These are phyloP conservation scores for Eucalyptus pauciflora DNA, from an alignment of 345 rosid genomes.

Conservation along the genomic window DNA sequence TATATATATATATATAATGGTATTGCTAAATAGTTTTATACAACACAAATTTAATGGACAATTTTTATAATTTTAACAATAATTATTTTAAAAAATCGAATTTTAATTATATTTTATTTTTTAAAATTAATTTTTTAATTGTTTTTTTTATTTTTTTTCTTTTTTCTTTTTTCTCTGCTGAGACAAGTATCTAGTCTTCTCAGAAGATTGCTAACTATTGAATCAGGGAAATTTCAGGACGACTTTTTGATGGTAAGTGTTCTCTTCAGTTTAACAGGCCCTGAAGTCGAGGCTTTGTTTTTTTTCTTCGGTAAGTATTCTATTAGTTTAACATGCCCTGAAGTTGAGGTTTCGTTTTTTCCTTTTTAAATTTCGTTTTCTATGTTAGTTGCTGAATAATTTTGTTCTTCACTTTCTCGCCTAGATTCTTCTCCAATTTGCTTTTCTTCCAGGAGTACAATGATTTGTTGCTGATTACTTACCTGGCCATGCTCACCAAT, in stretches of 20 bases:
- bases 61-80: no score
- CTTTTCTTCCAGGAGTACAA: slow-evolving; percentile 55
- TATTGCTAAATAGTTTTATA: no score
- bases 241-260: slow-evolving; percentile 78
- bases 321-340: no score
- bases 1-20: no score
- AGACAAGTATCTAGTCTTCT: no score
- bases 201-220: slow-evolving; percentile 81
- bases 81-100: no score
- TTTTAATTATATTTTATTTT: no score
- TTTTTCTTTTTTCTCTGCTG: no score
- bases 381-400: neutral
- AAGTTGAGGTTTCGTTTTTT: neutral
- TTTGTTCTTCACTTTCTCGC: neutral
- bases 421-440: neutral
- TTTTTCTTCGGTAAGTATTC: no score
- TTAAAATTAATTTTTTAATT: no score
- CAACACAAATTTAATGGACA: no score
- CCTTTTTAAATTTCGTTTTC: neutral
- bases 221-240: slow-evolving; percentile 84
- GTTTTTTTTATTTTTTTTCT: no score
- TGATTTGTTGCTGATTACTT: slow-evolving; percentile 67
- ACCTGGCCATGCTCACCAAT: slow-evolving; percentile 84
- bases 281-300: neutral
- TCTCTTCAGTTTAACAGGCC: neutral